Evolutionary conservation across 495 filamentous ascomycete species (phyloP).

Genomic region (Aspergillus cavernicola): DNA sequence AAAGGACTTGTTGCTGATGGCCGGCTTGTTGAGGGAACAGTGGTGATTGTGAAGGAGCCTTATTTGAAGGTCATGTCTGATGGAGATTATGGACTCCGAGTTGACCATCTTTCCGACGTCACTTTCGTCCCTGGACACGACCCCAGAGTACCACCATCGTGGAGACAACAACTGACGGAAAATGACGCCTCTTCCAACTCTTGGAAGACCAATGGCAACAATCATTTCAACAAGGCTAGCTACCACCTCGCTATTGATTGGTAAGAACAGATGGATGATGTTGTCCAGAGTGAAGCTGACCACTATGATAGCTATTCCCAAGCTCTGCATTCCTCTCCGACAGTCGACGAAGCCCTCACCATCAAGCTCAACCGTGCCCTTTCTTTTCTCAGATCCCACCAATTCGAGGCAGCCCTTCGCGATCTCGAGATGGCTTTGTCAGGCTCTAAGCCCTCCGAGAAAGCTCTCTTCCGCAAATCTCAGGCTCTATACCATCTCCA

Average conservation of each 20-base stretch:
- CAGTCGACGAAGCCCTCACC: constrained; percentile 13
- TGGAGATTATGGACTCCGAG: constrained; percentile 40
- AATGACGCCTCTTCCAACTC: constrained; percentile 21
- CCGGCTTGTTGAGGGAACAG: constrained; percentile 25
- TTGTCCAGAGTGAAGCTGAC: constrained; percentile 7
- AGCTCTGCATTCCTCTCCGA: constrained; percentile 19
- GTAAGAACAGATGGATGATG: constrained; percentile 12
- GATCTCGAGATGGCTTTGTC: constrained; percentile 37
- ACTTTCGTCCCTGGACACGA: constrained; percentile 29
- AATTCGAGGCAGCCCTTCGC: constrained; percentile 44
- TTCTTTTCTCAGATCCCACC: constrained; percentile 37
- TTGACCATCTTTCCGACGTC: constrained; percentile 53
- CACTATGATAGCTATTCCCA: constrained; percentile 23
- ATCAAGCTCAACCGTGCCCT: constrained; percentile 45
- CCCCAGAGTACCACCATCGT: constrained; percentile 28
- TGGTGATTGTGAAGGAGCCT: constrained; percentile 51
- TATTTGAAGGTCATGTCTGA: constrained; percentile 38
- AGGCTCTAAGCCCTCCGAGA: constrained; percentile 30
- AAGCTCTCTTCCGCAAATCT: constrained; percentile 46
- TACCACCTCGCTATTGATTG: constrained; percentile 23
- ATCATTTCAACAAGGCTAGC: constrained; percentile 18
- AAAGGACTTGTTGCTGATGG: constrained; percentile 13
- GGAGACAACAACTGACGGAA: constrained; percentile 24
- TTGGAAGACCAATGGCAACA: constrained; percentile 43
- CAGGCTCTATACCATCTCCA: too few relatives aligned